phyloP scores from a whole-genome alignment of 1,284 basidiomycete genomes.

The Peniophora sp. region DNA sequence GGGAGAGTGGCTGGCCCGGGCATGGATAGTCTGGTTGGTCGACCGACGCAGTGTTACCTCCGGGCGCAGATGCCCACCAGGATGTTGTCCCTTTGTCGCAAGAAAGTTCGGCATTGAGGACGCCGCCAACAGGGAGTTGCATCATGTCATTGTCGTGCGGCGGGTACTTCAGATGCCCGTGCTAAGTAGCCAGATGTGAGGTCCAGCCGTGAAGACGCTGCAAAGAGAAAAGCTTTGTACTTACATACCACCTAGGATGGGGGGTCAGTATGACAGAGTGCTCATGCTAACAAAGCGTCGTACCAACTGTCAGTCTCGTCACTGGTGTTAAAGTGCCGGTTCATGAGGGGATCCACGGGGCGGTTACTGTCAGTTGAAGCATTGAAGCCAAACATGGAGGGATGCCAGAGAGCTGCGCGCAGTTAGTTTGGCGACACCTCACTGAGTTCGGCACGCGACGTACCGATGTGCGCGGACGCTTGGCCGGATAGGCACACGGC shows the following conservation, averaged over 20 bases:
- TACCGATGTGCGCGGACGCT: neutral
- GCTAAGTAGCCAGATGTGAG: conserved; percentile 6
- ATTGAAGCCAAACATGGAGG: conserved; percentile 17
- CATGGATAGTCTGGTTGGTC: conserved; percentile 8
- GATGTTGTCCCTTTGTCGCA: conserved; percentile 22
- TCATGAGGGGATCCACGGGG: conserved; percentile 24
- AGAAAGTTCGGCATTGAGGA: conserved; percentile 15
- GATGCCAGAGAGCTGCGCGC: neutral
- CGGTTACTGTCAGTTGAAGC: conserved; percentile 24
- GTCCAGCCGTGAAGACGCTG: neutral
- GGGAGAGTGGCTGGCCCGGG: conserved; percentile 2
- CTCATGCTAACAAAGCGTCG: no score
- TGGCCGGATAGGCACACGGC: neutral
- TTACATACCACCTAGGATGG: conserved; percentile 24
- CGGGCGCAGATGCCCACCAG: conserved; percentile 6
- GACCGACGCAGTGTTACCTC: neutral
- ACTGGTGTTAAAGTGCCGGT: neutral
- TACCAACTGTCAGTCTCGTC: conserved; percentile 22
- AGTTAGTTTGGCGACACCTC: neutral
- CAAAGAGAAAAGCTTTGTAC: neutral
- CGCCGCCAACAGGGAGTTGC: conserved; percentile 23
- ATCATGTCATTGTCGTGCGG: conserved; percentile 28
- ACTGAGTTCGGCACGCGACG: neutral
- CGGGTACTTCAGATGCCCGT: conserved; percentile 22
- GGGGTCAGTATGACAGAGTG: no score